Evolutionary conservation across 108 stramenopile species (phyloP).

Genomic region (Fistulifera pelliculosa): DNA sequence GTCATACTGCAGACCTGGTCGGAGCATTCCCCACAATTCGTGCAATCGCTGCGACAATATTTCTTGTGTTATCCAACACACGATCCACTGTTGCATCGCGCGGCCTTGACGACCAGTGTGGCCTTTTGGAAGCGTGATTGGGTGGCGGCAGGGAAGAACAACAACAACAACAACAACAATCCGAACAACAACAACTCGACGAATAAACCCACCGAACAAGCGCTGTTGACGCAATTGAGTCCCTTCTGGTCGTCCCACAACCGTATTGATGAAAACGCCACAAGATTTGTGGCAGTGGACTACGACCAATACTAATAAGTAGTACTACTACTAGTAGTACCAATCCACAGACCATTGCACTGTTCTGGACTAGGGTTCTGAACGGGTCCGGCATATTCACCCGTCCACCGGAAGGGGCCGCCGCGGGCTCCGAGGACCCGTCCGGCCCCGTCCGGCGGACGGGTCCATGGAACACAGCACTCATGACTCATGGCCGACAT

Average conservation of each 20-base stretch:
- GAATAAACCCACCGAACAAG: conserved; percentile 12
- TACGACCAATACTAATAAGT: conserved; percentile 17
- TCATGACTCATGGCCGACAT: too few species aligned
- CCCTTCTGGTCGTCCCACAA: background rate
- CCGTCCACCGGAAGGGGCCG: too few species aligned
- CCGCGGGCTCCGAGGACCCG: too few species aligned
- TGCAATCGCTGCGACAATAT: conserved; percentile 39
- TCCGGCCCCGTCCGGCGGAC: too few species aligned
- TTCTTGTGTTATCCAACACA: conserved; percentile 17
- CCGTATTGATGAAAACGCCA: background rate
- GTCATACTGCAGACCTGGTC: conserved; percentile 50
- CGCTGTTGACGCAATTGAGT: conserved; percentile 8
- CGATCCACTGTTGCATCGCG: conserved; percentile 38
- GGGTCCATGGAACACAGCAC: too few species aligned
- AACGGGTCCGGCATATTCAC: too few species aligned
- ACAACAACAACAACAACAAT: conserved; percentile 2
- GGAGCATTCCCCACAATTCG: conserved; percentile 19
- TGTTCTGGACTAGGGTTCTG: too few species aligned
- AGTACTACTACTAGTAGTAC: conserved; percentile 6
- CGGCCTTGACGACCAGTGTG: conserved; percentile 50
- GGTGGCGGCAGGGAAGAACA: conserved; percentile 30
- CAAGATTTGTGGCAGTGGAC: background rate
- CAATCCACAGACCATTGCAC: conserved; percentile 16
- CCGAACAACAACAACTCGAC: conserved; percentile 1
- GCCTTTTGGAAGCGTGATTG: conserved; percentile 73